A percentile compares a stretch with the other conserved stretches of the same genome.
Conservation (phyloP, 2,329 filamentous ascomycete genomes). For the Ophiostoma populinum region DNA sequence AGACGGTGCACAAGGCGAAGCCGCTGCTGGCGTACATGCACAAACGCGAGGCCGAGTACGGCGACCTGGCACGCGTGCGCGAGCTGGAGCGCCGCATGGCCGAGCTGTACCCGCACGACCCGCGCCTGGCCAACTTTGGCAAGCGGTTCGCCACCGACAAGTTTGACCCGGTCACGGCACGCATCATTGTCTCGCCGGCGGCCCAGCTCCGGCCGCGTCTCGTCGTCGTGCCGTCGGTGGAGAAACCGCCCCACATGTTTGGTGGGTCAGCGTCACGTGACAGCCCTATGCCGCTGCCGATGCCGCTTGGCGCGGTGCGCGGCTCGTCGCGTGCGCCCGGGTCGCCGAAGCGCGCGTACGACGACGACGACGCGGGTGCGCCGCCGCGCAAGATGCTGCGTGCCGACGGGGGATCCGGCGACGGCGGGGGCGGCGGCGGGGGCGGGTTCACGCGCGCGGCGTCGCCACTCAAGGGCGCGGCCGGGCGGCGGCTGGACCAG, state of each 20-base stretch:
- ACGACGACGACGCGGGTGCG: slow-evolving; percentile 52
- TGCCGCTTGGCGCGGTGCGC: too few relatives aligned
- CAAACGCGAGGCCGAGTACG: slow-evolving; percentile 85
- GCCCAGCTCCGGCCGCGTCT: slow-evolving; percentile 55
- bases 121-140: slow-evolving; percentile 56
- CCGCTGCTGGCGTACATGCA: slow-evolving; percentile 84
- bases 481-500: slow-evolving; percentile 69
- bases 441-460: slow-evolving; percentile 79
- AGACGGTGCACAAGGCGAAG: slow-evolving; percentile 58
- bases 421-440: slow-evolving; percentile 48
- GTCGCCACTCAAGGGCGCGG: slow-evolving; percentile 81
- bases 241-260: slow-evolving; percentile 14
- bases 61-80: slow-evolving; percentile 76
- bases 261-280: slow-evolving; percentile 16
- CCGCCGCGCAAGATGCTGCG: slow-evolving; percentile 75
- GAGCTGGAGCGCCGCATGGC: slow-evolving; percentile 87
- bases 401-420: too few relatives aligned
- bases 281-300: slow-evolving; percentile 22
- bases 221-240: slow-evolving; percentile 28
- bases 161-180: slow-evolving; percentile 71
- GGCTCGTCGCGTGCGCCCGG: slow-evolving; percentile 18
- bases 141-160: slow-evolving; percentile 54
- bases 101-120: slow-evolving; percentile 82
- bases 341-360: slow-evolving; percentile 45
- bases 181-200: slow-evolving; percentile 65